Base-by-base conservation (phyloP, 352 stramenopile species). In the Pythium myriotylum region DNA sequence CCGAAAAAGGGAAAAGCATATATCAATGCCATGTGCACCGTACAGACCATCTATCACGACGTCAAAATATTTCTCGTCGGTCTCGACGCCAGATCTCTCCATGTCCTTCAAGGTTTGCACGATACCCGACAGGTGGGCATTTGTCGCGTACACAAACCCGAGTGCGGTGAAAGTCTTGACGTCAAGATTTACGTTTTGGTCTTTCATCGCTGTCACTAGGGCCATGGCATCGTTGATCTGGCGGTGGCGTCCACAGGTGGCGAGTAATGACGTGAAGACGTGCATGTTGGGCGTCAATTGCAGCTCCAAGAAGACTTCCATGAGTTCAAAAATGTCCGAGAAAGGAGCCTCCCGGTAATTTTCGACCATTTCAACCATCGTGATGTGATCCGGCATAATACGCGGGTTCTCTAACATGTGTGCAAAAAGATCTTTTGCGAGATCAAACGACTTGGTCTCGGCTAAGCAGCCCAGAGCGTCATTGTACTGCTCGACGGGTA, bases 301-400 rank as follows among this genome's bases (percentile, higher is more conserved):
- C 53, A 76, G 73, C 33, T 89, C 75, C 7, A 93, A 67, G 50
- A 93, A 90, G 16, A 77, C 49, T 42, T 91, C 76, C 79, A 93
- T 86, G 37, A 91, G 69, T 26, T 75, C 43, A 53, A 89, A 90
- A 42, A 93, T 54, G 12, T 93, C 79, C 12, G 74, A 64, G 32
- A 90, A 78, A 13, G 84, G 66, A 17, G 77, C 76, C 2, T 86
- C 65, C 20, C 74, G 70, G 48, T 93, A 76, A 39, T 79, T 90
- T 52, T 91, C 78, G 19, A 91, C 84, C 68, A 91, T 81, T 55
- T 88, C 74, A 23, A 90, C 59, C 81, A 93, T 93, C 53, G 84
- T 93, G 46, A 89, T 81, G 57, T 84, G 73, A 53, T 91, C 75
- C 0, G 81, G 84, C 22, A 56, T 39, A 10, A 93, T 55, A 43